Conservation (phyloP, 306 rosid genomes). For the Trifolium fragiferum region DNA sequence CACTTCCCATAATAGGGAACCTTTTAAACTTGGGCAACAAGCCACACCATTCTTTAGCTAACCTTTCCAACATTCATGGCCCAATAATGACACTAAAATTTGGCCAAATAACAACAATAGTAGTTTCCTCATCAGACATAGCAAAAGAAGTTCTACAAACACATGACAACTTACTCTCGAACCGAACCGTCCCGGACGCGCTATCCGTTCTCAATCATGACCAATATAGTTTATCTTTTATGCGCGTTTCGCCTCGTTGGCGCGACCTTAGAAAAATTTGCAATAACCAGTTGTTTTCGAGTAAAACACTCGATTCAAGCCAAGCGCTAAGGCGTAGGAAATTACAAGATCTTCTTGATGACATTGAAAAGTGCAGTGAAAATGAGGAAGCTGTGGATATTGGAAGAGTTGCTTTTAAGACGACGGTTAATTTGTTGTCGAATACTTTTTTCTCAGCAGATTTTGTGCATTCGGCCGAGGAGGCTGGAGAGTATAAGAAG, state of each 20-base stretch:
- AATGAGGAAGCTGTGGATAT: constrained; percentile 48
- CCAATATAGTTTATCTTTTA: constrained; percentile 38
- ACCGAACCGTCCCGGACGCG: constrained; percentile 34
- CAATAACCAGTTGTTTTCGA: constrained; percentile 45
- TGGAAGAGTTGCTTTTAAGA: constrained; percentile 49
- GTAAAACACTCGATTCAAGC: constrained; percentile 40
- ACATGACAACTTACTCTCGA: constrained; percentile 21
- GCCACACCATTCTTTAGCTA: constrained; percentile 40
- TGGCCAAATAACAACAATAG: constrained; percentile 33
- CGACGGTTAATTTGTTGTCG: constrained; percentile 45
- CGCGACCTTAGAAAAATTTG: constrained; percentile 37
- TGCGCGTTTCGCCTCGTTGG: constrained; percentile 43
- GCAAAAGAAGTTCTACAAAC: constrained; percentile 52
- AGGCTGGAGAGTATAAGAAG: constrained; percentile 40
- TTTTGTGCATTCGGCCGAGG: constrained; percentile 40
- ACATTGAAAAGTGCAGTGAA: constrained; percentile 12
- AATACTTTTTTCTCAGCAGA: constrained; percentile 51
- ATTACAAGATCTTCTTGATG: constrained; percentile 33
- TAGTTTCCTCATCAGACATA: constrained; percentile 32
- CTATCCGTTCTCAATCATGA: constrained; percentile 30
- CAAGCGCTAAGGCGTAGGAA: constrained; percentile 40
- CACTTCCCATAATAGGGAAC: constrained; percentile 40
- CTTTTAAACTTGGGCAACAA: constrained; percentile 10
- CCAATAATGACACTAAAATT: constrained; percentile 39
- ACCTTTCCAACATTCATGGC: constrained; percentile 17